Conservation (phyloP, 495 filamentous ascomycete genomes). For the Daldinia concentrica region DNA sequence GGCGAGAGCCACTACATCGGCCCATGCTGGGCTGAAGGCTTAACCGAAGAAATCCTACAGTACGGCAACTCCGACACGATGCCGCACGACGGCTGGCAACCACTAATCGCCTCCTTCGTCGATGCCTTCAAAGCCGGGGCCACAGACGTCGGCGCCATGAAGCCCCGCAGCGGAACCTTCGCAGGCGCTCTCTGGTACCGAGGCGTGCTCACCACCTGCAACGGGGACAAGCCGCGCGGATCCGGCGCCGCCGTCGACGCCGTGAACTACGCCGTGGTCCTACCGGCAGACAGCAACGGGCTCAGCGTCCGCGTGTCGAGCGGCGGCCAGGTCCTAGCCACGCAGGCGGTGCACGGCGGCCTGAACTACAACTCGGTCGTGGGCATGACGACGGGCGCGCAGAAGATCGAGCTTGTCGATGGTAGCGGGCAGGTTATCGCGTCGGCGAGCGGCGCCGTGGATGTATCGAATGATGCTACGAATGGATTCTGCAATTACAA, state of each 20-base stretch:
- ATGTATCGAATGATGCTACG: slow-evolving; percentile 15
- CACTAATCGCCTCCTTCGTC: slow-evolving; percentile 40
- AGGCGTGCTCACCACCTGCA: slow-evolving; percentile 8
- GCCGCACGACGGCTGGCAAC: slow-evolving; percentile 39
- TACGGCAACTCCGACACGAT: slow-evolving; percentile 42
- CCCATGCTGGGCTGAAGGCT: slow-evolving; percentile 49
- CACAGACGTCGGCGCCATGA: slow-evolving; percentile 6
- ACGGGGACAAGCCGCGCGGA: slow-evolving; percentile 16
- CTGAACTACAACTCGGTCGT: slow-evolving; percentile 23
- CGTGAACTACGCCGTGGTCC: slow-evolving; percentile 32
- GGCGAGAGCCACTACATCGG: slow-evolving; percentile 61
- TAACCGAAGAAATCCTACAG: slow-evolving; percentile 42
- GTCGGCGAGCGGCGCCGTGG: slow-evolving; percentile 8
- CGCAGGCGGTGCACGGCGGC: slow-evolving; percentile 11
- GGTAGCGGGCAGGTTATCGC: slow-evolving; percentile 15
- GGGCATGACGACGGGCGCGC: slow-evolving; percentile 16
- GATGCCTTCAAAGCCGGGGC: slow-evolving; percentile 34
- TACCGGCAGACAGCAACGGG: not conserved
- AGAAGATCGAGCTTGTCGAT: slow-evolving; percentile 32
- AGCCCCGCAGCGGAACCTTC: slow-evolving; percentile 6
- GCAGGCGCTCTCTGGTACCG: slow-evolving; percentile 33
- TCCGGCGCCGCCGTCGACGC: slow-evolving; percentile 27
- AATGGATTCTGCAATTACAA: slow-evolving; percentile 34
- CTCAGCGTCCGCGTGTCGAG: slow-evolving; percentile 22
- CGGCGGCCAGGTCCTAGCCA: slow-evolving; percentile 22